A percentile compares a stretch with the other conserved stretches of the same genome.
Evolutionary conservation across 2,329 filamentous ascomycete genomes (phyloP).

Genomic region (Pyrenochaeta sp.): DNA sequence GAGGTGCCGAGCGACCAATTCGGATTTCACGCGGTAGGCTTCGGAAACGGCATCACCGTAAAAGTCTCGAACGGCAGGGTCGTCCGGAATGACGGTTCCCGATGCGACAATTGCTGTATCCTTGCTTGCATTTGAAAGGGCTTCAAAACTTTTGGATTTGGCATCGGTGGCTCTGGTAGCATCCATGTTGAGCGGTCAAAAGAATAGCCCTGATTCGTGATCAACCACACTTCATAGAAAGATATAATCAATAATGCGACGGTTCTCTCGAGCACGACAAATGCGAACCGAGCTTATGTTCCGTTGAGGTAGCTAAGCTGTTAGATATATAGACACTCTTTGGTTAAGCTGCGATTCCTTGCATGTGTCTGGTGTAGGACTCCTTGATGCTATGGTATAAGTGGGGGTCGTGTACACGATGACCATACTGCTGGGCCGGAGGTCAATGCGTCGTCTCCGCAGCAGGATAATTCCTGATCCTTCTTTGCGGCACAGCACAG

Average conservation of each 20-base stretch:
- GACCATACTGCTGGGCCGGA: neutral
- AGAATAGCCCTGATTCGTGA: no score
- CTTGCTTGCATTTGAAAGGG: constrained; percentile 4
- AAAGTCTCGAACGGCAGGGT: constrained; percentile 46
- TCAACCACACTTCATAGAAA: no score
- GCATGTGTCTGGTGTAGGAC: no score
- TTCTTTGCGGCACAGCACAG: neutral
- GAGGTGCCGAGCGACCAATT: constrained; percentile 23
- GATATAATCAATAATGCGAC: no score
- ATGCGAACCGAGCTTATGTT: no score
- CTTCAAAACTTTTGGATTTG: neutral
- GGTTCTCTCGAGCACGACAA: no score
- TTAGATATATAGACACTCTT: no score
- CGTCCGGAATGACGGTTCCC: constrained; percentile 19
- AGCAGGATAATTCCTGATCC: neutral
- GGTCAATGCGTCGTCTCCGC: neutral
- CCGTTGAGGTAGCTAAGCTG: no score
- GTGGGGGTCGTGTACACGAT: neutral
- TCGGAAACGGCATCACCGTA: constrained; percentile 49
- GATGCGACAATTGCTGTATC: constrained; percentile 1
- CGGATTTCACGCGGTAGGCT: constrained; percentile 43
- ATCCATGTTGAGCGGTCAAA: neutral
- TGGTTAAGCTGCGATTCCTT: no score
- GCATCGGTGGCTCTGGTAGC: neutral
- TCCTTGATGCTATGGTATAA: neutral